Evolutionary conservation across 495 filamentous ascomycete genomes (phyloP).

Genomic region (Usnea hakonensis): DNA sequence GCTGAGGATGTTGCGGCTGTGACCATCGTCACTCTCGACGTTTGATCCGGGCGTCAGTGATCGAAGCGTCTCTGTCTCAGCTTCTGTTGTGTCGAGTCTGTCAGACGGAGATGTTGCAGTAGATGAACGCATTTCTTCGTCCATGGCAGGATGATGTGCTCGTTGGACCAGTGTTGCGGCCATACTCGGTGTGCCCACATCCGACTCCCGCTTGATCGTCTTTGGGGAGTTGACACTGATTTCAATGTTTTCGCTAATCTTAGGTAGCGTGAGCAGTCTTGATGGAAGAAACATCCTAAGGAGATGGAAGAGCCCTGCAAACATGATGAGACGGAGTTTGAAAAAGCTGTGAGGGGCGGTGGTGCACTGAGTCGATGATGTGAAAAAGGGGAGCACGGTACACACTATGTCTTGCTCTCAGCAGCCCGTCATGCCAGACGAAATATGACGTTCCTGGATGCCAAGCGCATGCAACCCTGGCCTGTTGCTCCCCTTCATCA

Average conservation of each 20-base stretch:
- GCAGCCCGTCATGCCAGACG: neutral
- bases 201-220: neutral
- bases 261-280: neutral
- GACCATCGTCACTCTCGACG: neutral
- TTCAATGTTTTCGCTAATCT: neutral
- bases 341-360: neutral
- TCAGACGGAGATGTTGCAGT: neutral
- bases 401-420: neutral
- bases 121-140: neutral
- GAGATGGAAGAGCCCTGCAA: neutral
- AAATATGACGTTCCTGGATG: neutral
- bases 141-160: neutral
- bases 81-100: neutral
- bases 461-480: neutral
- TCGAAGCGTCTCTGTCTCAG: neutral
- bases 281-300: constrained; percentile 1
- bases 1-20: neutral
- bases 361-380: neutral
- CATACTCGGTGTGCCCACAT: neutral
- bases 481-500: neutral
- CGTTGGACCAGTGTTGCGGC: neutral
- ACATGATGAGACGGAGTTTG: neutral
- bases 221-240: neutral
- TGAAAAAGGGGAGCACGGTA: neutral
- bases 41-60: neutral